phyloP scores from a whole-genome alignment of 345 rosid genomes.

The Cardamine resedifolia region DNA sequence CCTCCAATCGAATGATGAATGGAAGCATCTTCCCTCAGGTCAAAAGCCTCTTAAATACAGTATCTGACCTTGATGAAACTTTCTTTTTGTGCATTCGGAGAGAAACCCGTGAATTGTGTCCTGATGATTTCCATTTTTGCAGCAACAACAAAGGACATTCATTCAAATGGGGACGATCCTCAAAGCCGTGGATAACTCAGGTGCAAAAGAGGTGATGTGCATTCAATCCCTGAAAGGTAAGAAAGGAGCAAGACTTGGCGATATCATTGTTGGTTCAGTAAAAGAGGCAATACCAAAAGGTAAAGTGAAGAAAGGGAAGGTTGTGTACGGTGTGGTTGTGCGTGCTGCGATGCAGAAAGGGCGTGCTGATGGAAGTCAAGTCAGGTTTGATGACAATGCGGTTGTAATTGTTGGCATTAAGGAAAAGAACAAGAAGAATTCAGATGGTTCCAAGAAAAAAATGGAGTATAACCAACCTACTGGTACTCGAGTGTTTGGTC shows the following conservation, averaged over 20 bases:
- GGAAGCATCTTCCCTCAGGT: constrained; percentile 47
- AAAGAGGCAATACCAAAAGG: constrained; percentile 79
- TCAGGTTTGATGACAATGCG: constrained; percentile 89
- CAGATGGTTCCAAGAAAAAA: background rate
- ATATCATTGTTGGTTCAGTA: constrained; percentile 69
- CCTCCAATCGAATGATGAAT: constrained; percentile 38
- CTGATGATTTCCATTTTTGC: constrained; percentile 8
- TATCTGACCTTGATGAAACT: background rate
- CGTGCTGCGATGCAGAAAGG: constrained; percentile 79
- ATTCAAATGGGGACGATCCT: constrained; percentile 86
- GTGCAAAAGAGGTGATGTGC: constrained; percentile 87
- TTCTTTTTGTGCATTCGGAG: background rate
- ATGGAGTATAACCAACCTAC: constrained; percentile 46
- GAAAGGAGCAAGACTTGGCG: constrained; percentile 84
- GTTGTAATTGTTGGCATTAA: constrained; percentile 61
- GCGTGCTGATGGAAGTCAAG: constrained; percentile 77
- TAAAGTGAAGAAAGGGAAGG: constrained; percentile 84
- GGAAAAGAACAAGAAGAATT: background rate
- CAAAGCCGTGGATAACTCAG: constrained; percentile 81
- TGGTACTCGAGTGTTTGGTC: constrained; percentile 82
- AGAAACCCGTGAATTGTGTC: background rate
- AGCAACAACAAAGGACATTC: constrained; percentile 70
- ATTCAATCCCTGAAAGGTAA: constrained; percentile 72
- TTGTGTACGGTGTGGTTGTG: constrained; percentile 70
- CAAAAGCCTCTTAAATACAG: constrained; percentile 15